Conservation (phyloP, 2,329 filamentous ascomycete genomes). For the Microsporum audouinii region DNA sequence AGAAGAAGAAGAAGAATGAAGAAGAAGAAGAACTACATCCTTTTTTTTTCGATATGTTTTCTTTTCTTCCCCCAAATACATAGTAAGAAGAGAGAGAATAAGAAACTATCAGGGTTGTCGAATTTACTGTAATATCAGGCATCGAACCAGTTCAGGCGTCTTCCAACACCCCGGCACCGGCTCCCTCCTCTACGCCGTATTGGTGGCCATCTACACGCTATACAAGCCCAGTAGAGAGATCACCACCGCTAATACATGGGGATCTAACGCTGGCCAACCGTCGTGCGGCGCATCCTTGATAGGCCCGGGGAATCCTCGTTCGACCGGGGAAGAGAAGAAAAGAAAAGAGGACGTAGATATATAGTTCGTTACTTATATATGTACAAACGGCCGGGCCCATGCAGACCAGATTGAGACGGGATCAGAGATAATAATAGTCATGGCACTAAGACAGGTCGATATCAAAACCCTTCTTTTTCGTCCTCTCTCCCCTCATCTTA, state of each 20-base stretch:
- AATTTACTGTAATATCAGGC: neutral
- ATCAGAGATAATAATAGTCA: neutral
- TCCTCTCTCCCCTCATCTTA: no score
- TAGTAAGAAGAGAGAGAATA: no score
- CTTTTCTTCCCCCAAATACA: neutral
- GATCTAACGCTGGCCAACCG: neutral
- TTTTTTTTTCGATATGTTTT: neutral
- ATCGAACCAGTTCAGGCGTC: neutral
- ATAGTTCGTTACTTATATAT: neutral
- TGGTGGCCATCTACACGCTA: neutral
- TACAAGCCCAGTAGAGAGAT: neutral
- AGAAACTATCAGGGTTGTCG: neutral
- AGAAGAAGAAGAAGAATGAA: neutral
- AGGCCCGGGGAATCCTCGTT: neutral
- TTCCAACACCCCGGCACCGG: constrained; percentile 2
- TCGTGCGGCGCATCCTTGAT: neutral
- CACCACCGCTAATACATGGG: neutral
- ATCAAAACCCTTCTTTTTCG: neutral
- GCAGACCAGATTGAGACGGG: neutral
- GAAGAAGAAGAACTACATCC: neutral
- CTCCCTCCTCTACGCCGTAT: neutral
- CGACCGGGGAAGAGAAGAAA: neutral
- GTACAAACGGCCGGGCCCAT: neutral
- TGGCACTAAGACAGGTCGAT: no score
- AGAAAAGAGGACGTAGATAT: neutral